Percentiles rank a stretch among this genome's conserved stretches.
Evolutionary conservation across 2,329 filamentous ascomycete genomes (phyloP).

Genomic region (Colletotrichum sublineola): DNA sequence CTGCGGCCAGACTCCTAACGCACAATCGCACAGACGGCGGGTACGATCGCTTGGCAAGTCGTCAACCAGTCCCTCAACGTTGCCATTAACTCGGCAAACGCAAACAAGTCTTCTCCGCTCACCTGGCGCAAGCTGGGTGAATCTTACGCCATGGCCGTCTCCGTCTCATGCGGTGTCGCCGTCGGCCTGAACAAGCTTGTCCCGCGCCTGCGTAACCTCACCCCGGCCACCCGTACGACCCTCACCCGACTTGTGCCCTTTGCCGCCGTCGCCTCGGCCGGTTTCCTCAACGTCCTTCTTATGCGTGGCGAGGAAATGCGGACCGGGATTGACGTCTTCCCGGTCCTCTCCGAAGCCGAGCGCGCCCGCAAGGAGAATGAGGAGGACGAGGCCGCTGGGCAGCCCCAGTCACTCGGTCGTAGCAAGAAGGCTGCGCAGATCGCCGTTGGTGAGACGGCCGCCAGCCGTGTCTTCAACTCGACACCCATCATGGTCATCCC

Average conservation of each 20-base stretch:
- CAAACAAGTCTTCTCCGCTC: constrained; percentile 95
- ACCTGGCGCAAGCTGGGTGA: constrained; percentile 84
- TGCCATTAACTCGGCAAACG: constrained; percentile 96
- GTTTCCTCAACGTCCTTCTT: constrained; percentile 93
- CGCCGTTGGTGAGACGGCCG: constrained; percentile 92
- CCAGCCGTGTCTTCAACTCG: constrained; percentile 91
- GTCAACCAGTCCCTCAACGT: constrained; percentile 98
- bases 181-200: constrained; percentile 92
- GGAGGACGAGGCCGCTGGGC: constrained; percentile 74
- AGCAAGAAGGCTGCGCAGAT: constrained; percentile 88
- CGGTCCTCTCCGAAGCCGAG: constrained; percentile 79
- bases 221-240: constrained; percentile 80
- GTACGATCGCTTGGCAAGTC: constrained; percentile 94
- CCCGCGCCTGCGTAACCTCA: constrained; percentile 82
- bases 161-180: constrained; percentile 93
- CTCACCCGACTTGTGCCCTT: constrained; percentile 94
- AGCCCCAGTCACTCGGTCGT: constrained; percentile 80
- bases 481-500: constrained; percentile 98
- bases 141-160: constrained; percentile 92
- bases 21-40: constrained; percentile 70
- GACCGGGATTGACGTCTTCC: constrained; percentile 92
- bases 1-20: constrained; percentile 37
- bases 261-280: constrained; percentile 91
- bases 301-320: constrained; percentile 98
- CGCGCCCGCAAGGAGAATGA: constrained; percentile 67